phyloP scores from a whole-genome alignment of 805 yeast genomes.

The Wickerhamiella siamensis region DNA sequence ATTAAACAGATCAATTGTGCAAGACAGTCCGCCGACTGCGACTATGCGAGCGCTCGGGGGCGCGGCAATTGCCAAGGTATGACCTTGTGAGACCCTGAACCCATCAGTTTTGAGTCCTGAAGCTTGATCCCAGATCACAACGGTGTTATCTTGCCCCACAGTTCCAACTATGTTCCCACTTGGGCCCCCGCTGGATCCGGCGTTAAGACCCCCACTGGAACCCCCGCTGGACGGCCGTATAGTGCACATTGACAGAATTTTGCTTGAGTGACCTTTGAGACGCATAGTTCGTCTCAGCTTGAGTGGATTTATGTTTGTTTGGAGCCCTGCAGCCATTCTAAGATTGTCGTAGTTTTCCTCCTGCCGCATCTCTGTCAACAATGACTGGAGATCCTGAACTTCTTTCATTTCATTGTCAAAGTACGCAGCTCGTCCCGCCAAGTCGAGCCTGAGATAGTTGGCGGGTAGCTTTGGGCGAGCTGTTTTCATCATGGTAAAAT shows the following conservation, averaged over 20 bases:
- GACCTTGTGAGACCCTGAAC: constrained; percentile 2
- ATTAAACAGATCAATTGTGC: neutral
- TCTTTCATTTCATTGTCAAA: neutral
- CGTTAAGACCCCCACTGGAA: too few relatives aligned
- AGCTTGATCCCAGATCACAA: neutral
- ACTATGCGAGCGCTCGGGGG: constrained; percentile 1
- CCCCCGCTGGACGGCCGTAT: neutral
- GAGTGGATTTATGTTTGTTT: neutral
- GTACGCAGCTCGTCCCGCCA: neutral
- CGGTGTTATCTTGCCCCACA: constrained; percentile 1
- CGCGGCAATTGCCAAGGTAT: neutral
- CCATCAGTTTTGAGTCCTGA: constrained; percentile 2
- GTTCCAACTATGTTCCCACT: neutral
- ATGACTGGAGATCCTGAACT: neutral
- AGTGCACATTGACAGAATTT: neutral
- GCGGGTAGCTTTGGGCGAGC: neutral
- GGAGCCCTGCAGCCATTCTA: neutral
- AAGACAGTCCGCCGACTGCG: neutral
- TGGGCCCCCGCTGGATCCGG: too few relatives aligned
- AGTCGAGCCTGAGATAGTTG: neutral
- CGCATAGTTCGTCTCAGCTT: neutral
- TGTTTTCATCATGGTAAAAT: neutral
- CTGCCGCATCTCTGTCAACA: neutral
- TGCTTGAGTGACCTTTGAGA: neutral
- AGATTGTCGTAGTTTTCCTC: neutral